Percentiles rank a stretch among this genome's conserved stretches.
Evolutionary conservation across 2,329 filamentous ascomycete genomes (phyloP).

Genomic region (Cordyceps fumosorosea): DNA sequence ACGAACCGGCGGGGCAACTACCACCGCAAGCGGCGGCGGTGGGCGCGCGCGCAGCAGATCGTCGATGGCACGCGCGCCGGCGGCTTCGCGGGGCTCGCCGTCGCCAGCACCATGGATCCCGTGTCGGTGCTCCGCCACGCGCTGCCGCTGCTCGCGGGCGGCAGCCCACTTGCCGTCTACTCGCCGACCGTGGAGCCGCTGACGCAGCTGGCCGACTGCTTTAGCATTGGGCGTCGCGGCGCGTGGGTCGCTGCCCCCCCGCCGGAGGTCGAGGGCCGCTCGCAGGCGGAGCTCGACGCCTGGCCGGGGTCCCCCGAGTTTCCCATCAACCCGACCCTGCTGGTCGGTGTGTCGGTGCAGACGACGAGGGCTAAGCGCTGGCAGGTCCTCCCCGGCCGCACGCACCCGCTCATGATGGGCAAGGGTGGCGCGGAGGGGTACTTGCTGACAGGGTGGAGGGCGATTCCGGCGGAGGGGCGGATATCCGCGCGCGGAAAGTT

Average conservation of each 20-base stretch:
- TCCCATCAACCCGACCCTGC: slow-evolving; percentile 75
- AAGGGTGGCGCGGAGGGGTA: slow-evolving; percentile 85
- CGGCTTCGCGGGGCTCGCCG: slow-evolving; percentile 74
- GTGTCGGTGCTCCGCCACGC: slow-evolving; percentile 66
- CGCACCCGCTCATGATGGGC: slow-evolving; percentile 90
- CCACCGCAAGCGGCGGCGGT: slow-evolving; percentile 81
- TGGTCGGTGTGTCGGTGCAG: slow-evolving; percentile 76
- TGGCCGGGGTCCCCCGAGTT: slow-evolving; percentile 68
- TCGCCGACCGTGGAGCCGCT: slow-evolving; percentile 74
- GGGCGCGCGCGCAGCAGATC: slow-evolving; percentile 63
- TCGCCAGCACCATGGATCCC: slow-evolving; percentile 78
- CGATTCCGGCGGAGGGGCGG: slow-evolving; percentile 70
- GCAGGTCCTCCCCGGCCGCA: slow-evolving; percentile 88
- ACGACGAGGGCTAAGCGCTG: slow-evolving; percentile 71
- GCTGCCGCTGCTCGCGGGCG: slow-evolving; percentile 75
- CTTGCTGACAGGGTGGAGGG: slow-evolving; percentile 75
- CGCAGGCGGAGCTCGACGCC: slow-evolving; percentile 42
- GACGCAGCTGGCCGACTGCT: slow-evolving; percentile 70
- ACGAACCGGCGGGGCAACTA: slow-evolving; percentile 76
- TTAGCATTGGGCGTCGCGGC: slow-evolving; percentile 70
- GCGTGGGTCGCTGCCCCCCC: slow-evolving; percentile 61
- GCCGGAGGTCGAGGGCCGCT: slow-evolving; percentile 34
- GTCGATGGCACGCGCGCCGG: slow-evolving; percentile 70
- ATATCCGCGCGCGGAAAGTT: slow-evolving; percentile 78
- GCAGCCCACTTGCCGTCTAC: slow-evolving; percentile 81